These are phyloP conservation scores for Schoenoplectus tabernaemontani DNA, from an alignment of 202 grass and related monocot species.

Conservation along the genomic window DNA sequence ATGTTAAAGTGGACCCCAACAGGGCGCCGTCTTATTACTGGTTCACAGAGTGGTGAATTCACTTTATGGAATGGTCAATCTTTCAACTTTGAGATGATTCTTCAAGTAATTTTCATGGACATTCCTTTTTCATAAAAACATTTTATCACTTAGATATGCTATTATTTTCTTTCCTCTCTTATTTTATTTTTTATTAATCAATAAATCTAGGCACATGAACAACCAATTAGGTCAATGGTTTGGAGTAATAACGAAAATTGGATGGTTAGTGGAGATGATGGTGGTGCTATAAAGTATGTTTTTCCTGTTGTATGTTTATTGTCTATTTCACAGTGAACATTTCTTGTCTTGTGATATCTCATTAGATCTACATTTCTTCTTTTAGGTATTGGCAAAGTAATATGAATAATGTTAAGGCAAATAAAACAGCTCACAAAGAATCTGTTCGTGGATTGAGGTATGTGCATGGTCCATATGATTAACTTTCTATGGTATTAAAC, in stretches of 20 bases:
- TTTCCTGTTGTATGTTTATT: slow-evolving; percentile 12
- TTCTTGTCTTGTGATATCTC: slow-evolving; percentile 28
- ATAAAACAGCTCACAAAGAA: slow-evolving; percentile 97
- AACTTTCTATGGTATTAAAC: slow-evolving; percentile 13
- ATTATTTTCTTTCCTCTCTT: not conserved
- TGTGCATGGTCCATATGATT: not conserved
- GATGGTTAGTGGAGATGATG: slow-evolving; percentile 99
- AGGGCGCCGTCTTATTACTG: slow-evolving; percentile 94
- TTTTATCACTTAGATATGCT: not conserved
- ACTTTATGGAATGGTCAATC: slow-evolving; percentile 99
- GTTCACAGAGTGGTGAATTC: slow-evolving; percentile 96
- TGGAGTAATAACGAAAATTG: slow-evolving; percentile 99
- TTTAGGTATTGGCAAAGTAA: slow-evolving; percentile 99
- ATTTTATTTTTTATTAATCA: slow-evolving; percentile 19
- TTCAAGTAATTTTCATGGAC: slow-evolving; percentile 60
- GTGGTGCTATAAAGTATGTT: slow-evolving; percentile 89
- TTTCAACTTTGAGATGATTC: slow-evolving; percentile 99
- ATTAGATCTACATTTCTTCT: not conserved
- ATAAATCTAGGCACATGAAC: slow-evolving; percentile 81
- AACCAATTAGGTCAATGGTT: slow-evolving; percentile 98
- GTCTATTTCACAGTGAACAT: slow-evolving; percentile 20
- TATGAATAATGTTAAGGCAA: slow-evolving; percentile 99
- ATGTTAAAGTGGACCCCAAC: slow-evolving; percentile 88
- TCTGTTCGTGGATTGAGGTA: slow-evolving; percentile 93
- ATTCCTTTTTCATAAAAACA: slow-evolving; percentile 18